These are phyloP conservation scores for Barbarea vulgaris DNA, from an alignment of 345 rosid species.

Conservation along the genomic window DNA sequence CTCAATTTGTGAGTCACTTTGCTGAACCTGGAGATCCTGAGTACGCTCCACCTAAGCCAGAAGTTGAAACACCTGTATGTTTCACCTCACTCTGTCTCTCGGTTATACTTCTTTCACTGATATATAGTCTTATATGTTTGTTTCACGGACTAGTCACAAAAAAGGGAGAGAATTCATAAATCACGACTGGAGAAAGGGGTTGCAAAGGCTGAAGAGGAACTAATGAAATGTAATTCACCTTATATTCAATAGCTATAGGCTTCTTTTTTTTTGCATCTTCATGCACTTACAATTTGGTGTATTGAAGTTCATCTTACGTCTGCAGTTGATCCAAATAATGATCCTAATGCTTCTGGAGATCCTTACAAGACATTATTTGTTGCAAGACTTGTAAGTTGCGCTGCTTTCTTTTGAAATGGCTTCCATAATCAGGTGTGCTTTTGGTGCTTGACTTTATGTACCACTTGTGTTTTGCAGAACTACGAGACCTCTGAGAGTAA, in stretches of 20 bases:
- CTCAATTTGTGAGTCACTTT: slow-evolving; percentile 74
- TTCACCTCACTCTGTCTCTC: slow-evolving; percentile 1
- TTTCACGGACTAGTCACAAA: slow-evolving; percentile 52
- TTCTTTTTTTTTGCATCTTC: slow-evolving; percentile 20
- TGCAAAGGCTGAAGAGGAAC: slow-evolving; percentile 82
- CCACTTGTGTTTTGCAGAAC: slow-evolving; percentile 58
- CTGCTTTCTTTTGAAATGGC: slow-evolving; percentile 11
- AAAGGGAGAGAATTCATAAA: slow-evolving; percentile 79
- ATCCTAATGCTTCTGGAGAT: slow-evolving; percentile 87
- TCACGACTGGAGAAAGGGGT: slow-evolving; percentile 81
- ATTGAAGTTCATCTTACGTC: slow-evolving; percentile 4
- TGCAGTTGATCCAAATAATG: slow-evolving; percentile 86
- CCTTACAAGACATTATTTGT: slow-evolving; percentile 97
- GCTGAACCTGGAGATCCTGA: slow-evolving; percentile 90
- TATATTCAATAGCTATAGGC: not conserved
- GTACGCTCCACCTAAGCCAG: slow-evolving; percentile 79
- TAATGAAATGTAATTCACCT: slow-evolving; percentile 59
- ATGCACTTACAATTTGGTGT: not conserved
- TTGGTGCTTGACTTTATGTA: slow-evolving; percentile 27
- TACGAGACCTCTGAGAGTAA: slow-evolving; percentile 97
- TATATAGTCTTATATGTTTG: slow-evolving; percentile 4
- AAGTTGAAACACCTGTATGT: slow-evolving; percentile 87
- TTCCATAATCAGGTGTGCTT: slow-evolving; percentile 3
- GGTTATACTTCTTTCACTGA: not conserved
- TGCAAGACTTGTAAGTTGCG: slow-evolving; percentile 79